phyloP scores from a whole-genome alignment of 441 rosid species.

The Lepidium campestre region DNA sequence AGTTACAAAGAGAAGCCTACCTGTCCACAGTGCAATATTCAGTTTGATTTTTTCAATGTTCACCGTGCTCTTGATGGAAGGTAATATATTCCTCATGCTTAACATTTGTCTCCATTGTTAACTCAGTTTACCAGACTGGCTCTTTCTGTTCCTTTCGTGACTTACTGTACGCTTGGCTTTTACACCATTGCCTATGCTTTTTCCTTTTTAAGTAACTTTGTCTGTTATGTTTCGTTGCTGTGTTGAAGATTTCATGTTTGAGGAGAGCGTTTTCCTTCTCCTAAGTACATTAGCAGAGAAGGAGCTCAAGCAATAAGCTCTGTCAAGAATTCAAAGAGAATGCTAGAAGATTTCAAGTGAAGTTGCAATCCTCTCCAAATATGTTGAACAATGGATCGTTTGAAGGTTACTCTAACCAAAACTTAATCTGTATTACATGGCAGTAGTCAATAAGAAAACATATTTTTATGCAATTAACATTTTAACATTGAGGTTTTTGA shows the following conservation, averaged over 20 bases:
- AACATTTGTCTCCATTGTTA: neutral
- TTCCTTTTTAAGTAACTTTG: neutral
- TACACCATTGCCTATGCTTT: neutral
- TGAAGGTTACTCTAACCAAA: constrained; percentile 50
- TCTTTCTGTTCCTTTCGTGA: neutral
- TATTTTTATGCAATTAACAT: neutral
- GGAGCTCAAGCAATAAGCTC: constrained; percentile 87
- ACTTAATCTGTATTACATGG: too few relatives aligned
- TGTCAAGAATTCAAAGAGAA: constrained; percentile 70
- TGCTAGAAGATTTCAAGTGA: constrained; percentile 85
- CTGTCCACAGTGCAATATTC: constrained; percentile 92
- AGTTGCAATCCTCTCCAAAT: constrained; percentile 72
- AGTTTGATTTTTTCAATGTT: constrained; percentile 72
- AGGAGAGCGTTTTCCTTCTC: constrained; percentile 91
- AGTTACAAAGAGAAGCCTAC: constrained; percentile 55
- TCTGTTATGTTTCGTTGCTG: constrained; percentile 30
- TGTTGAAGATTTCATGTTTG: constrained; percentile 76
- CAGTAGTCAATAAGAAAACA: too few relatives aligned
- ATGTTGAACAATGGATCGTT: constrained; percentile 81
- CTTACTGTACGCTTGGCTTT: neutral
- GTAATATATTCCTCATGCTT: constrained; percentile 27
- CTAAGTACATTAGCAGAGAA: constrained; percentile 71
- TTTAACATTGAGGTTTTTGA: neutral
- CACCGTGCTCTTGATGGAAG: constrained; percentile 87
- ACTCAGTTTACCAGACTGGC: neutral